phyloP scores from a whole-genome alignment of 164 flowering plant genomes.

The Nymphaea colorata region DNA sequence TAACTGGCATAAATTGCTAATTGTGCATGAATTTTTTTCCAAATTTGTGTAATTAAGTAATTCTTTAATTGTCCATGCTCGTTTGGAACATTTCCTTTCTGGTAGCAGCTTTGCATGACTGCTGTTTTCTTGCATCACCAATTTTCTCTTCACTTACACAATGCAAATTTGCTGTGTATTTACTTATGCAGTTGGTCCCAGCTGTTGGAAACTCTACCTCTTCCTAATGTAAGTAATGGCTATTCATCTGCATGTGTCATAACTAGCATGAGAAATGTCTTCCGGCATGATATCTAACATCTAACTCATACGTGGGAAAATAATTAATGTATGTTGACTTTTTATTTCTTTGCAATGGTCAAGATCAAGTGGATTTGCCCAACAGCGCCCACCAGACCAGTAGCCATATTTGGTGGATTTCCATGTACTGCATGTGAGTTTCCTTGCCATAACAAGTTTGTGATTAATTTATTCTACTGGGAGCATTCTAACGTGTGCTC shows the following conservation, averaged over 20 bases:
- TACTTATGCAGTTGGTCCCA: slow-evolving; percentile 68
- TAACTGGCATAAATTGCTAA: too few relatives aligned
- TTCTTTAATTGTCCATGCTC: too few relatives aligned
- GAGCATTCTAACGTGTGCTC: too few relatives aligned
- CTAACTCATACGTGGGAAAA: not conserved
- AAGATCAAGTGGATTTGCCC: slow-evolving; percentile 66
- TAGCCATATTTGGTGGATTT: slow-evolving; percentile 49
- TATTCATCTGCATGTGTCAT: not conserved
- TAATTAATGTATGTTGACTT: not conserved
- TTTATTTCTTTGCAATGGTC: slow-evolving; percentile 2
- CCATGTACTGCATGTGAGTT: slow-evolving; percentile 66
- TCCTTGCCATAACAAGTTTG: slow-evolving; percentile 1
- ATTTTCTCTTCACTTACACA: too few relatives aligned
- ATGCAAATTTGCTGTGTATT: not conserved
- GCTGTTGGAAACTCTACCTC: slow-evolving; percentile 55
- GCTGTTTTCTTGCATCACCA: too few relatives aligned
- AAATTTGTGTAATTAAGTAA: too few relatives aligned
- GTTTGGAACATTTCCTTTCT: slow-evolving; percentile 4
- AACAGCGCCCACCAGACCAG: slow-evolving; percentile 53
- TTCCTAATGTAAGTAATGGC: slow-evolving; percentile 54
- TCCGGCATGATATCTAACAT: not conserved
- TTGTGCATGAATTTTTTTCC: too few relatives aligned
- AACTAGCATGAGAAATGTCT: not conserved
- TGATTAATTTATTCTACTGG: not conserved
- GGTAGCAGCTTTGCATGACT: not conserved